phyloP scores from a whole-genome alignment of 495 filamentous ascomycete genomes.

The Gamarada debralockiae region DNA sequence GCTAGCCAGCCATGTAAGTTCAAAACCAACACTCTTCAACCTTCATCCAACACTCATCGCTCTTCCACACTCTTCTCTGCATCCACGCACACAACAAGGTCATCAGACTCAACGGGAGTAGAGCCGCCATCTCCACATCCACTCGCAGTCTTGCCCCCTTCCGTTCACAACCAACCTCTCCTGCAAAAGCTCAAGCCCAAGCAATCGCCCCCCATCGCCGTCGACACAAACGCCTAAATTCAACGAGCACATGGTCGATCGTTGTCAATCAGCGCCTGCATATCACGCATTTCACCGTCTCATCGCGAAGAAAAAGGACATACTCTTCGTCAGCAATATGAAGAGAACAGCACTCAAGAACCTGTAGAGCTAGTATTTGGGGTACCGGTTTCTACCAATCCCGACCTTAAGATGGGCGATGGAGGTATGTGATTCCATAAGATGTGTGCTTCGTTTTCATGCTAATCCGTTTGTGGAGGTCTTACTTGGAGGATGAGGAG shows the following conservation, averaged over 20 bases:
- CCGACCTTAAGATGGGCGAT: no score
- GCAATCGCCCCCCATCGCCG: background rate
- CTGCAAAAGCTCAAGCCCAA: background rate
- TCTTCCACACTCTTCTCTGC: background rate
- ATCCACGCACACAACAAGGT: background rate
- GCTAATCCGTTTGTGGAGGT: no score
- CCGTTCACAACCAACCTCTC: no score
- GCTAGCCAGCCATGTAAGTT: background rate
- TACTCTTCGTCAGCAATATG: conserved; percentile 27
- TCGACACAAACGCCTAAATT: background rate
- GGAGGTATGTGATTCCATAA: no score
- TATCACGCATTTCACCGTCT: conserved; percentile 36
- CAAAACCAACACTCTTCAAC: background rate
- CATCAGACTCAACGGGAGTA: conserved; percentile 3
- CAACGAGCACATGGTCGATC: conserved; percentile 19
- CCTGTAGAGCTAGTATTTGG: conserved; percentile 10
- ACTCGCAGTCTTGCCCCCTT: background rate
- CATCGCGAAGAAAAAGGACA: conserved; percentile 39
- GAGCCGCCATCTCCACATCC: conserved; percentile 10
- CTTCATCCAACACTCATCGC: background rate
- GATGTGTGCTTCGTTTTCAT: no score
- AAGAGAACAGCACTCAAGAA: conserved; percentile 13
- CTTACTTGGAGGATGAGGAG: no score
- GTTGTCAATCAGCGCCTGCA: conserved; percentile 29
- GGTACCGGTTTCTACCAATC: background rate